Evolutionary conservation across 2,329 filamentous ascomycete species (phyloP).

Genomic region (Knufia petricola): DNA sequence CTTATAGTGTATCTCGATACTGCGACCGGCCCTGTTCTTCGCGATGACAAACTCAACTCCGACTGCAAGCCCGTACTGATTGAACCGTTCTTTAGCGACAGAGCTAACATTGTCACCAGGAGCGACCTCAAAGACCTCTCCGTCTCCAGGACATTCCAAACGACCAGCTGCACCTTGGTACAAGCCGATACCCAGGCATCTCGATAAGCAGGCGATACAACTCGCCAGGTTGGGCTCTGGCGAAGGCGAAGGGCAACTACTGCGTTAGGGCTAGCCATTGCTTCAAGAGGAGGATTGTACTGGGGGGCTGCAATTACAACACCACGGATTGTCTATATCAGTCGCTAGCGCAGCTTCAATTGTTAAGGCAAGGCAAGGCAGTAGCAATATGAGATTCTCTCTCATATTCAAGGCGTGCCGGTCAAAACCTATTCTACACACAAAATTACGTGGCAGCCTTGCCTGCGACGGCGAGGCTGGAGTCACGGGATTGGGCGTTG

Average conservation of each 20-base stretch:
- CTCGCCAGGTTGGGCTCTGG: not conserved
- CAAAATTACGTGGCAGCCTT: too few species aligned
- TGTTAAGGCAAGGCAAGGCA: too few species aligned
- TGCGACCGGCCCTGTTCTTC: not conserved
- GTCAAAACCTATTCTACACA: not conserved
- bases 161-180: not conserved
- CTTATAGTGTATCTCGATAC: conserved; percentile 1
- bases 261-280: not conserved
- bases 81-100: not conserved
- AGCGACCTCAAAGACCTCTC: not conserved
- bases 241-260: not conserved
- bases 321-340: too few species aligned
- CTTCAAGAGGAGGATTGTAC: not conserved
- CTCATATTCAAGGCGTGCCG: not conserved
- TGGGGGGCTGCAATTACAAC: not conserved
- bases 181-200: not conserved
- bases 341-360: too few species aligned
- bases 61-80: not conserved
- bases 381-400: too few species aligned
- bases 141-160: not conserved
- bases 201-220: not conserved
- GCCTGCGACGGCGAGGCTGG: not conserved
- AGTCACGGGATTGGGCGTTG: not conserved
- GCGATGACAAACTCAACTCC: not conserved
- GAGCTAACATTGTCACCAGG: not conserved